Evolutionary conservation across 169 alveolate genomes (phyloP).

Genomic region (Cytauxzoon felis): DNA sequence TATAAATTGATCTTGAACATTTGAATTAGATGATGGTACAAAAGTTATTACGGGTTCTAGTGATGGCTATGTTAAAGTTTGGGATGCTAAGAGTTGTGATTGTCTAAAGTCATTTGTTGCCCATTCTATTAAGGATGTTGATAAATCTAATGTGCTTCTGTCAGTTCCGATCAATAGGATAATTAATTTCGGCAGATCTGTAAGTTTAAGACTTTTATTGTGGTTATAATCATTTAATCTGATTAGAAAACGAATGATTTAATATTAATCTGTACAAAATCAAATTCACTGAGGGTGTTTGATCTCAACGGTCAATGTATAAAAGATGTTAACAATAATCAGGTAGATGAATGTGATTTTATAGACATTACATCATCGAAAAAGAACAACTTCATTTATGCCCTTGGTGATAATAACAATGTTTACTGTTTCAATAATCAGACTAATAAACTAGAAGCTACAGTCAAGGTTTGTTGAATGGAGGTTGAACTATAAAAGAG

Average conservation of each 20-base stretch:
- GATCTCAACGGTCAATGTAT: constrained; percentile 67
- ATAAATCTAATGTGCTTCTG: constrained; percentile 1
- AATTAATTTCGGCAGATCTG: background rate
- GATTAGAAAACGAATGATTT: constrained; percentile 60
- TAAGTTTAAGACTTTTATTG: background rate
- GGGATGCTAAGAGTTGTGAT: constrained; percentile 70
- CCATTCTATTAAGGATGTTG: constrained; percentile 39
- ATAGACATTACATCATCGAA: constrained; percentile 62
- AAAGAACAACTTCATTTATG: constrained; percentile 64
- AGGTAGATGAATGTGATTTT: constrained; percentile 26
- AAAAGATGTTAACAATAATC: constrained; percentile 51
- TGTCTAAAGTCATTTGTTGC: constrained; percentile 68
- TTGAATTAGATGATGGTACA: constrained; percentile 43
- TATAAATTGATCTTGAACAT: background rate
- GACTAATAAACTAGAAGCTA: constrained; percentile 54
- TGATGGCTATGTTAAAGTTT: constrained; percentile 71
- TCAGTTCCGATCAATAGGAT: constrained; percentile 42
- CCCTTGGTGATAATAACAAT: constrained; percentile 66
- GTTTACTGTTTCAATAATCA: constrained; percentile 66
- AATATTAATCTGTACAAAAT: constrained; percentile 67
- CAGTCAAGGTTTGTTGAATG: constrained; percentile 40
- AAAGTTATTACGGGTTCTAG: constrained; percentile 74
- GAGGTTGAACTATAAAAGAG: too few species aligned
- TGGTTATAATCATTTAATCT: constrained; percentile 20
- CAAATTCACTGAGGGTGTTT: constrained; percentile 62